Percentiles rank a stretch among this genome's conserved stretches.
Conservation (phyloP, 2,329 filamentous ascomycete species). For the Penicillium capsulatum region DNA sequence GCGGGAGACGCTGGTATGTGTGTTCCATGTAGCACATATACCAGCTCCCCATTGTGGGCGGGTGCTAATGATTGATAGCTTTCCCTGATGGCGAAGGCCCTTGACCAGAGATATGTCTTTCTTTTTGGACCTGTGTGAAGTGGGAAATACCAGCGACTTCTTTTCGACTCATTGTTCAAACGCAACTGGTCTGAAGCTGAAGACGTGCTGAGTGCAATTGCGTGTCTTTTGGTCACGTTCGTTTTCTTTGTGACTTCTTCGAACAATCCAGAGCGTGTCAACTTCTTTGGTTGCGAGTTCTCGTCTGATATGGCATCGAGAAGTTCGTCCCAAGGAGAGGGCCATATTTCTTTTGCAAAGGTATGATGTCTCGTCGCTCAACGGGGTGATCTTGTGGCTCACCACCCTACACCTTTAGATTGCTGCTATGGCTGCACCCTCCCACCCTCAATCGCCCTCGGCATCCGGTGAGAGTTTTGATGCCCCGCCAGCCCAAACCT, state of each 20-base stretch:
- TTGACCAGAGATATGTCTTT: constrained; percentile 44
- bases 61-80: constrained; percentile 13
- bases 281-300: constrained; percentile 13
- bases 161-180: constrained; percentile 32
- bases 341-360: constrained; percentile 68
- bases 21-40: no score
- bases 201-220: constrained; percentile 21
- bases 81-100: constrained; percentile 41
- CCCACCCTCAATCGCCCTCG: constrained; percentile 24
- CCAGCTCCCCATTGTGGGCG: no score
- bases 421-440: constrained; percentile 41
- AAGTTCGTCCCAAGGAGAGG: constrained; percentile 25
- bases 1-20: no score
- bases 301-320: constrained; percentile 32
- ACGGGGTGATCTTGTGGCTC: constrained; percentile 6
- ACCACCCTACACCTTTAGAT: constrained; percentile 32
- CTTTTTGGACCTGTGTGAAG: constrained; percentile 43
- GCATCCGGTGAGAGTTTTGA: constrained; percentile 26
- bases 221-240: constrained; percentile 16
- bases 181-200: constrained; percentile 23
- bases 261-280: constrained; percentile 14
- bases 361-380: constrained; percentile 43
- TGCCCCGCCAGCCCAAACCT: constrained; percentile 18
- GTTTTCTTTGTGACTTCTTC: constrained; percentile 17
- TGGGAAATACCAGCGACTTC: constrained; percentile 39